A percentile compares a stretch with the other conserved stretches of the same genome.
phyloP scores from a whole-genome alignment of 306 rosid genomes.

The Quercus bicolor region DNA sequence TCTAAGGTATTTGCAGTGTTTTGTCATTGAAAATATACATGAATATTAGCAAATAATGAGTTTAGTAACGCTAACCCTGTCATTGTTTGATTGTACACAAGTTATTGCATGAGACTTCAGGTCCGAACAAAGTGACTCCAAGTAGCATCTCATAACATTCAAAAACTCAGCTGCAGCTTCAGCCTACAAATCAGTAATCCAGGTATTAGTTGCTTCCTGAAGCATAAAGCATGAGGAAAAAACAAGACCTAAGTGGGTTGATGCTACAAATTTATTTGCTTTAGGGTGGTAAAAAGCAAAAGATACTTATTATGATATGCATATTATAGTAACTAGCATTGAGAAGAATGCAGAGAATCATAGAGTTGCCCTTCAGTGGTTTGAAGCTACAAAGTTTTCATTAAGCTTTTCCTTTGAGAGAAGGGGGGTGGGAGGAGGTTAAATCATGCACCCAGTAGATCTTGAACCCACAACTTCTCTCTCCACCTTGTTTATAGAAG shows the following conservation, averaged over 20 bases:
- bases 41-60: conserved; percentile 15
- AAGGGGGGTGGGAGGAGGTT: not conserved
- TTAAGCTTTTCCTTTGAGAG: not conserved
- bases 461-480: not conserved
- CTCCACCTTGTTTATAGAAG: not conserved
- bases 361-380: not conserved
- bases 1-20: not conserved
- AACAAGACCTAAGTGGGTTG: not conserved
- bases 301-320: not conserved
- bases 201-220: conserved; percentile 20
- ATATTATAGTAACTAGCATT: not conserved
- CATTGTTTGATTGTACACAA: conserved; percentile 75
- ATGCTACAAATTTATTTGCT: not conserved
- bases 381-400: not conserved
- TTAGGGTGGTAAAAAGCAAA: not conserved
- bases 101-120: conserved; percentile 79
- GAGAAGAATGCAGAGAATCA: not conserved
- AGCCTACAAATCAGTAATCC: conserved; percentile 46
- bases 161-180: conserved; percentile 66
- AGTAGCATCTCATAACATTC: conserved; percentile 53
- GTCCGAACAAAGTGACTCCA: conserved; percentile 83
- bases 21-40: conserved; percentile 3
- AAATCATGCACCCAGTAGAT: not conserved
- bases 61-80: conserved; percentile 57
- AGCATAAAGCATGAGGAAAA: conserved; percentile 2